These are phyloP conservation scores for Porogramme epimiltina DNA, from an alignment of 1,284 basidiomycete species.

Conservation along the genomic window DNA sequence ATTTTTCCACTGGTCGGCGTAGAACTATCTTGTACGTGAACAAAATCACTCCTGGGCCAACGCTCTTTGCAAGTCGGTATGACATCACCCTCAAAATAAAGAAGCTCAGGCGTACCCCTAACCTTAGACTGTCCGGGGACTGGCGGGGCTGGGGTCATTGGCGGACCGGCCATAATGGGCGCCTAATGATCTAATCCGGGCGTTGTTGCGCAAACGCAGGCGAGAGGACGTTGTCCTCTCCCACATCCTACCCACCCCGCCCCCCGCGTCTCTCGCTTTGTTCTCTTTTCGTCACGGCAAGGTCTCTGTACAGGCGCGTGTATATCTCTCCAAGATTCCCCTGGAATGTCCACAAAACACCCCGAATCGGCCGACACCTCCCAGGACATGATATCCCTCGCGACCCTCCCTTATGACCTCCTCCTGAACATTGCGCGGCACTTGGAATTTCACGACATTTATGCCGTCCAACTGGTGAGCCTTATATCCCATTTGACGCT, in stretches of 20 bases:
- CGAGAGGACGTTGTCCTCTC: conserved; percentile 19
- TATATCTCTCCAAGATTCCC: background rate
- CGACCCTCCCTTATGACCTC: conserved; percentile 66
- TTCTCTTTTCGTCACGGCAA: background rate
- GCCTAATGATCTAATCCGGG: conserved; percentile 10
- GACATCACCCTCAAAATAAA: too few relatives aligned
- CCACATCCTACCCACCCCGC: conserved; percentile 17
- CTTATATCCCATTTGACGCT: background rate
- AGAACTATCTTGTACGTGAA: too few relatives aligned
- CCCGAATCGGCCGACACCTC: conserved; percentile 18
- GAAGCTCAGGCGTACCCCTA: too few relatives aligned
- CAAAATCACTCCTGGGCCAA: too few relatives aligned
- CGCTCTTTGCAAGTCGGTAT: too few relatives aligned
- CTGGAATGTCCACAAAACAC: conserved; percentile 17
- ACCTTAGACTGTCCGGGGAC: too few relatives aligned
- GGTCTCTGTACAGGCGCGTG: background rate
- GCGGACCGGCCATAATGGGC: background rate
- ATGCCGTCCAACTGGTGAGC: conserved; percentile 60
- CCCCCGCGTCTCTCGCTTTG: conserved; percentile 8
- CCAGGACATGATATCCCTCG: conserved; percentile 36
- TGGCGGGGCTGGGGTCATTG: too few relatives aligned
- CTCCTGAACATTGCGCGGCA: conserved; percentile 63
- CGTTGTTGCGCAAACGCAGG: conserved; percentile 9
- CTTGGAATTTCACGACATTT: conserved; percentile 59
- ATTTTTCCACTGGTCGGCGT: too few relatives aligned